Conservation (phyloP, 768 basidiomycete genomes). For the Floccularia luteovirens region DNA sequence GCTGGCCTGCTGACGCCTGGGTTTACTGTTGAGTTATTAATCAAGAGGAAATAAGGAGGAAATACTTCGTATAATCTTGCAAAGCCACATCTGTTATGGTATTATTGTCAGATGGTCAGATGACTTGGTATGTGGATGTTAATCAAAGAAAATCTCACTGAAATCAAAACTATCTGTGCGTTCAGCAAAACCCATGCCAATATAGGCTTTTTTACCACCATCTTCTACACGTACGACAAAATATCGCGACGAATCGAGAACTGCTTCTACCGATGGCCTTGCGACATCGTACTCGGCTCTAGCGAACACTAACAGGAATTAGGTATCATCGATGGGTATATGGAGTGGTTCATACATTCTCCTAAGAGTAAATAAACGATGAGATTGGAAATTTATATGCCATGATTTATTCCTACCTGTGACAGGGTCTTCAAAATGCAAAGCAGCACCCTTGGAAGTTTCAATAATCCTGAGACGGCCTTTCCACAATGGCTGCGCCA, state of each 20-base stretch:
- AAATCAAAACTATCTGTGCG: conserved; percentile 88
- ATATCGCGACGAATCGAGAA: conserved; percentile 90
- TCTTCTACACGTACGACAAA: conserved; percentile 93
- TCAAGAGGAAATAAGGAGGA: conserved; percentile 1
- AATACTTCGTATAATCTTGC: conserved; percentile 80
- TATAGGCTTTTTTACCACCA: conserved; percentile 79
- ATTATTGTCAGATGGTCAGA: too few relatives aligned
- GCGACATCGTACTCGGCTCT: conserved; percentile 73
- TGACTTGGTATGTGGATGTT: conserved; percentile 8
- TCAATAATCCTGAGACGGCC: conserved; percentile 84
- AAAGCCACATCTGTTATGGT: conserved; percentile 61
- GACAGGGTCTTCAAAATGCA: conserved; percentile 75
- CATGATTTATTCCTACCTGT: conserved; percentile 43
- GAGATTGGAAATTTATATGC: background rate
- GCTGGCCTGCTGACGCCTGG: conserved; percentile 57
- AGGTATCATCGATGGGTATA: conserved; percentile 7
- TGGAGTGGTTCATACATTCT: conserved; percentile 47
- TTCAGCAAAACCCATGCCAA: conserved; percentile 90
- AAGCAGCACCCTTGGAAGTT: conserved; percentile 53
- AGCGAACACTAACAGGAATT: conserved; percentile 64
- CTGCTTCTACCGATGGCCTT: conserved; percentile 87
- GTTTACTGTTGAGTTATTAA: conserved; percentile 8
- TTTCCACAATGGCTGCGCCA: conserved; percentile 82
- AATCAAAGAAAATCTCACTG: conserved; percentile 42
- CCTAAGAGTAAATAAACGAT: conserved; percentile 26